Base-by-base conservation (phyloP, 495 filamentous ascomycete genomes). In the Zalerion maritima region DNA sequence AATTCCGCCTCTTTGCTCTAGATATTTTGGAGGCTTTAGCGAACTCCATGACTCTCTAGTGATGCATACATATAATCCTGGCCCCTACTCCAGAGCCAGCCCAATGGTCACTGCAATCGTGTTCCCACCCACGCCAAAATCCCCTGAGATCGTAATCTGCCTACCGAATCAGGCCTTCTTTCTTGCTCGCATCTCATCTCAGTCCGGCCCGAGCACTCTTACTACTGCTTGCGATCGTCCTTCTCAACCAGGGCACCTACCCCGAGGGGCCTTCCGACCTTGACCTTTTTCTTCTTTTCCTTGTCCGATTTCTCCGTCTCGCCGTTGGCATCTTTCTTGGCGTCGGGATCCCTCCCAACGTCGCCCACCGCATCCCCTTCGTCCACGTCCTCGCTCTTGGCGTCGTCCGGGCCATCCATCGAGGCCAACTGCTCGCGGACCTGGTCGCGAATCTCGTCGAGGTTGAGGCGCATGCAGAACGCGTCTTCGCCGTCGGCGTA, bases 401-500 rank as follows among this genome's bases (percentile, higher is more conserved):
- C 45, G 16, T 41, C 37, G 28, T 57, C 57, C 25, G 32, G 26
- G 19, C 44, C 44, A 6, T 57, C 56, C 36, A 51, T 32, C 2
- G 27, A 30, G 18, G 16, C 33, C n/a, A n/a, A n/a, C 2, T 40
- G 30, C 14, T 37, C 37, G 21, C 42, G 50, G 23, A 69, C 46
- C 48, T 66, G 57, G 39, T 64, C 54, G 17, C 60, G 47, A 35
- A 86, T 64, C 31, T 65, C 61, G 17, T 62, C 57, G 24, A 97
- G 62, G 43, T 94, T 80, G 52, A 86, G 75, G 42, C 73, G 75
- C 89, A 97, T 97, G 41, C 73, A 76, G 47, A 75, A 92, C 20
- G 89, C 89, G 64, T 97, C 87, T 59, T 97, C 89, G 27, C 85
- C 86, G 56, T 96, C 89, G 22, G 89, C 89, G 49, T 97, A 97